These are phyloP conservation scores for Apiospora malaysiana DNA, from an alignment of 2,329 filamentous ascomycete genomes.

Conservation along the genomic window DNA sequence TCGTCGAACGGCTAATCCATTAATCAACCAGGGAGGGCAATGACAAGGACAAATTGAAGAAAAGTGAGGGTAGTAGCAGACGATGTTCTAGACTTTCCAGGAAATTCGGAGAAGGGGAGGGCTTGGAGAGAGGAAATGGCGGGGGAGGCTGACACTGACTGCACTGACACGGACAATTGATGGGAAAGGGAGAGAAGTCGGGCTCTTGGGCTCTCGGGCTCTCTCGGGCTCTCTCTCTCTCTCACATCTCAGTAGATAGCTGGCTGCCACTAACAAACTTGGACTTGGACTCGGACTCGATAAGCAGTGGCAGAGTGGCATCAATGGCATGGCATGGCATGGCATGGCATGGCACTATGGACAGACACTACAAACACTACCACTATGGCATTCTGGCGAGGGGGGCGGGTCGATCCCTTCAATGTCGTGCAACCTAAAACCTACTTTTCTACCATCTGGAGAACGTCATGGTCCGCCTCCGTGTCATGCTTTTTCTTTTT, in stretches of 20 bases:
- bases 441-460: background rate
- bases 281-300: background rate
- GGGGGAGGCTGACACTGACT: conserved; percentile 4
- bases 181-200: background rate
- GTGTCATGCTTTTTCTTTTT: background rate
- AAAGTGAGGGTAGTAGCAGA: background rate
- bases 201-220: no score
- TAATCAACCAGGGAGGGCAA: background rate
- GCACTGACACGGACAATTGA: background rate
- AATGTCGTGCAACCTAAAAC: background rate
- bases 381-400: no score
- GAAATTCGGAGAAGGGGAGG: background rate
- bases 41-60: background rate
- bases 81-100: background rate
- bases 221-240: no score
- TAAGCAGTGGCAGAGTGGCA: background rate
- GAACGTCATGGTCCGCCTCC: conserved; percentile 12
- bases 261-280: background rate
- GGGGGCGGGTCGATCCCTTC: conserved; percentile 11
- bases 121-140: background rate
- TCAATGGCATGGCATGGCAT: background rate
- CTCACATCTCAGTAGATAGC: no score
- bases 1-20: background rate
- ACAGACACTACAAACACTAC: no score
- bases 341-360: background rate